phyloP scores from a whole-genome alignment of 2,329 filamentous ascomycete species.

The Penicillium aurantiogriseum region DNA sequence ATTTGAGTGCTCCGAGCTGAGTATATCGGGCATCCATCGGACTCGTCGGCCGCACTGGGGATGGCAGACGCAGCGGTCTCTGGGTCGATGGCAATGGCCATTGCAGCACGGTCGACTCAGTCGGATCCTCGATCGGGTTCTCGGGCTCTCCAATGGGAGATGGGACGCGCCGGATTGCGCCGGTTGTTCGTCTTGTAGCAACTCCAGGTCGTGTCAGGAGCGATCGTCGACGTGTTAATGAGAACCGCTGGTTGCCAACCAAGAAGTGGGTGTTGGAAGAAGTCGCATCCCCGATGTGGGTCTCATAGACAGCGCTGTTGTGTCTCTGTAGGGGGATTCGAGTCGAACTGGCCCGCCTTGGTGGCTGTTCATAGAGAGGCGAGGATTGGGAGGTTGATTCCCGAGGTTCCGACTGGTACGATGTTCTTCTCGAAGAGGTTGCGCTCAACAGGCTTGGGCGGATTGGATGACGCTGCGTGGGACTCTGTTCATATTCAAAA shows the following conservation, averaged over 20 bases:
- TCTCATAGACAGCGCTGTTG: slow-evolving; percentile 26
- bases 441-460: slow-evolving; percentile 17
- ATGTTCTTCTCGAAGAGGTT: slow-evolving; percentile 19
- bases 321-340: slow-evolving; percentile 28
- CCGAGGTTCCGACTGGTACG: slow-evolving; percentile 24
- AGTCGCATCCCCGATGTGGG: slow-evolving; percentile 19
- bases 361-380: slow-evolving; percentile 20
- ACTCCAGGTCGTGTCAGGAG: slow-evolving; percentile 37
- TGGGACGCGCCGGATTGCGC: slow-evolving; percentile 21
- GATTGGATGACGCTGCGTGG: slow-evolving; percentile 1
- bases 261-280: slow-evolving; percentile 37
- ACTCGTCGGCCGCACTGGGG: slow-evolving; percentile 24
- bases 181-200: slow-evolving; percentile 36
- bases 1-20: slow-evolving; percentile 42
- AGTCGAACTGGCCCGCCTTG: slow-evolving; percentile 32
- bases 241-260: slow-evolving; percentile 35
- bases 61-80: slow-evolving; percentile 8
- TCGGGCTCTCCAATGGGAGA: slow-evolving; percentile 27
- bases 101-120: slow-evolving; percentile 15
- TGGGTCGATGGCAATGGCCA: slow-evolving; percentile 22
- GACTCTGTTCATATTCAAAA: neutral
- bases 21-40: slow-evolving; percentile 37
- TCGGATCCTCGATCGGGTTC: slow-evolving; percentile 9
- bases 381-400: slow-evolving; percentile 15
- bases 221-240: slow-evolving; percentile 39